These are phyloP conservation scores for Colletotrichum eremochloae DNA, from an alignment of 2,329 filamentous ascomycete species.

Conservation along the genomic window DNA sequence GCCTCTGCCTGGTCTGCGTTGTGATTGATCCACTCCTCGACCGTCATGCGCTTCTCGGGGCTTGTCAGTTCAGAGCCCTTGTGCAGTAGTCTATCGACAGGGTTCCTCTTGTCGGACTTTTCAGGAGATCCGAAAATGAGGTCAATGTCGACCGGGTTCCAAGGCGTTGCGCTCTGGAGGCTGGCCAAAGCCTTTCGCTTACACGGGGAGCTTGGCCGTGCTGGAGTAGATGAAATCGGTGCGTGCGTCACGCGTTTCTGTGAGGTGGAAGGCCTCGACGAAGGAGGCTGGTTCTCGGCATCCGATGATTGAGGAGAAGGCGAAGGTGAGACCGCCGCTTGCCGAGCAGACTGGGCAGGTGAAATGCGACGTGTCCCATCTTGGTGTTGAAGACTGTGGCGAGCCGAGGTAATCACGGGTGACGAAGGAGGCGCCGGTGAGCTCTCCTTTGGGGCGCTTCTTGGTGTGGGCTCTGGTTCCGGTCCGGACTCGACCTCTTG, in stretches of 20 bases:
- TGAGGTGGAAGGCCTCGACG: conserved; percentile 68
- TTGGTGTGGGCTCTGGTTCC: conserved; percentile 36
- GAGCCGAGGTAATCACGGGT: conserved; percentile 36
- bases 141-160: conserved; percentile 84
- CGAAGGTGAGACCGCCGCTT: conserved; percentile 71
- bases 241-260: conserved; percentile 63
- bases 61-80: conserved; percentile 74
- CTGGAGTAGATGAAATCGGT: conserved; percentile 58
- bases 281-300: conserved; percentile 83
- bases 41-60: conserved; percentile 88
- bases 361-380: conserved; percentile 51
- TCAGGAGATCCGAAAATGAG: conserved; percentile 69
- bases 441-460: conserved; percentile 46
- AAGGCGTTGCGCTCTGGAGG: conserved; percentile 71
- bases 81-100: conserved; percentile 62
- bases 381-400: conserved; percentile 59
- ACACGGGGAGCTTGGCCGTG: conserved; percentile 65
- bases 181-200: conserved; percentile 70
- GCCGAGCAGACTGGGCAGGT: conserved; percentile 63
- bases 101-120: conserved; percentile 66
- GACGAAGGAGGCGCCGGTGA: conserved; percentile 47
- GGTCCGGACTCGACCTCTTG: conserved; percentile 16
- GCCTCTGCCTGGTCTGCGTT: conserved; percentile 86
- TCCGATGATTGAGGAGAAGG: conserved; percentile 82
- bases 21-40: conserved; percentile 91